Evolutionary conservation across 495 filamentous ascomycete species (phyloP), one percentile per base, ranked within the genome.

Genomic region (Neurospora tetraspora): DNA sequence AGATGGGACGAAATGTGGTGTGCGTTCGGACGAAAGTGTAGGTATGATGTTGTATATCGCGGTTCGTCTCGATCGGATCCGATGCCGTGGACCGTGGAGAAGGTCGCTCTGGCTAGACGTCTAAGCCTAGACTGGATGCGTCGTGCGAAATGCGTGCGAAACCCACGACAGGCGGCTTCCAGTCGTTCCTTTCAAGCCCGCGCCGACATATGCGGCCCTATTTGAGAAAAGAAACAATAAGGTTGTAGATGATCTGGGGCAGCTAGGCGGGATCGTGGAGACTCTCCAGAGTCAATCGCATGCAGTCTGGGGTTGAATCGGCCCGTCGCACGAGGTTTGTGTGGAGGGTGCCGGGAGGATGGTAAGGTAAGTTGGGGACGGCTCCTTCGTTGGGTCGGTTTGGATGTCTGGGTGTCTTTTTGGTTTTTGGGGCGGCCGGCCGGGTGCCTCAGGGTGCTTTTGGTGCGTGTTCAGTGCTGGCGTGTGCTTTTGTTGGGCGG

Each of bases 281-380:
- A 76, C 78, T 80, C 75, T 76, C 74, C 75, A 76, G 71, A 73
- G 47, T 79, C 75, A 77, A 77, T 77, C 70, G 73, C 73, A 71
- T 9, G 73, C 45, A 68, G 72, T 74, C 76, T 78, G 74, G 78
- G 78, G 79, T 77, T 71, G 70, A 78, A 78, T 80, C 79, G 79
- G 79, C 74, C 78, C 78, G 79, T 78, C 71, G 65, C 72, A 73
- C 71, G 39, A 73, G 70, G 45, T 77, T 36, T 72, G 9, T 38
- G 73, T 38, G 73, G 69, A 43, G 73, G 75, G 71, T 75, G 73
- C 73, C 70, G 73, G 69, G 42, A 71, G 39, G 40, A 69, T 31
- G 70, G 70, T 47, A 70, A 71, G 45, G 47, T 59, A 61, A 61
- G 53, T 34, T 65, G 53, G 53, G 53, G 53, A 65, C 31, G 53